Conservation (phyloP, 331 rosid species). For the Cucumis variabilis region DNA sequence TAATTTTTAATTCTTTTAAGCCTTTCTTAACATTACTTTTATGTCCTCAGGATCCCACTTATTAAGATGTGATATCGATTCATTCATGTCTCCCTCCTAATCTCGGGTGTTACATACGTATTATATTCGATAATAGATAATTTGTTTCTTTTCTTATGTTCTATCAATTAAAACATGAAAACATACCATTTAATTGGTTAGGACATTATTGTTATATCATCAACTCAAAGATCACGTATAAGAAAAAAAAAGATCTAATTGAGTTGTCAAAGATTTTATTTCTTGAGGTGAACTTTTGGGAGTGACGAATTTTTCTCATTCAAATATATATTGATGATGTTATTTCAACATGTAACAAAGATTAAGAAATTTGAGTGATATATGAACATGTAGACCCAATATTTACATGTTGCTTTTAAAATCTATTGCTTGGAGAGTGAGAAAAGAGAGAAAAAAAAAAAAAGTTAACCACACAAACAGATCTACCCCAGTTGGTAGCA, state of each 20-base stretch:
- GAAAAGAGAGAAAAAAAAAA: neutral
- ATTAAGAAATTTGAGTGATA: neutral
- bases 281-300: neutral
- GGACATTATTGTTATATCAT: too few relatives aligned
- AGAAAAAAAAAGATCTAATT: neutral
- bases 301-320: neutral
- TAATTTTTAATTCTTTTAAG: too few relatives aligned
- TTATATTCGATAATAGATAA: too few relatives aligned
- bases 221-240: too few relatives aligned
- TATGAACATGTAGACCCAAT: neutral
- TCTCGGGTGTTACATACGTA: too few relatives aligned
- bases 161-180: too few relatives aligned
- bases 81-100: too few relatives aligned
- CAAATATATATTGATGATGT: neutral
- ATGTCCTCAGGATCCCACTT: too few relatives aligned
- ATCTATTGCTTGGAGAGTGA: constrained; percentile 1
- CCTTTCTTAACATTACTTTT: too few relatives aligned
- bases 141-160: too few relatives aligned
- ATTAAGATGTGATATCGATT: too few relatives aligned
- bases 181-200: too few relatives aligned
- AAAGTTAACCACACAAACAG: neutral
- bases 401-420: neutral
- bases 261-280: neutral
- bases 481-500: constrained; percentile 27
- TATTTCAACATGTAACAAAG: neutral